Percentiles rank a stretch among this genome's conserved stretches.
Conservation (phyloP, 2,329 filamentous ascomycete genomes). For the Pseudopyrenochaeta lycopersici region DNA sequence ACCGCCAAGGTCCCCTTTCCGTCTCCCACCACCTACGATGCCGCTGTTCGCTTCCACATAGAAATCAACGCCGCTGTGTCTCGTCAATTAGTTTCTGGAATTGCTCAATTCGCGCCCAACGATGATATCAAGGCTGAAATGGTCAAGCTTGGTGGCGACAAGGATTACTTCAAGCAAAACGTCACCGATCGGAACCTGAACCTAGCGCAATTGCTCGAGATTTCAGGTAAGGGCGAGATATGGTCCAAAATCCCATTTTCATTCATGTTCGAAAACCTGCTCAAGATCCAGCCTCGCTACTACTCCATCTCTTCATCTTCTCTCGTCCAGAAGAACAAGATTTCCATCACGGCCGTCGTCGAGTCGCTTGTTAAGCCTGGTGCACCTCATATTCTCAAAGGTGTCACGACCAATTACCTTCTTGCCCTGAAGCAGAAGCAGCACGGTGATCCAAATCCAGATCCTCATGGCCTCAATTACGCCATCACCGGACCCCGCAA, state of each 20-base stretch:
- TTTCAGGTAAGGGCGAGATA: constrained; percentile 74
- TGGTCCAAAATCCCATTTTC: constrained; percentile 93
- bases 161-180: constrained; percentile 92
- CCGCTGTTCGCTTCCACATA: constrained; percentile 92
- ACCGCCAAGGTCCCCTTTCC: constrained; percentile 98
- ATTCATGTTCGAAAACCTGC: constrained; percentile 89
- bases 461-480: constrained; percentile 86
- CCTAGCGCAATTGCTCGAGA: constrained; percentile 83
- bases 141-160: constrained; percentile 87
- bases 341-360: constrained; percentile 94
- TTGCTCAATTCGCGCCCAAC: constrained; percentile 88
- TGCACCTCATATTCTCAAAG: constrained; percentile 81
- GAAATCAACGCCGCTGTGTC: constrained; percentile 96
- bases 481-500: constrained; percentile 88
- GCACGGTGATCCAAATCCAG: constrained; percentile 82
- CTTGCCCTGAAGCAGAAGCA: constrained; percentile 96
- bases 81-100: constrained; percentile 88
- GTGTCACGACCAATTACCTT: constrained; percentile 96
- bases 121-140: constrained; percentile 88
- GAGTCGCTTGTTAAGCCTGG: constrained; percentile 83
- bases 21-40: constrained; percentile 94
- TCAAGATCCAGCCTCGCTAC: constrained; percentile 96
- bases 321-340: constrained; percentile 89
- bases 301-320: constrained; percentile 99
- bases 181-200: constrained; percentile 85